Evolutionary conservation across 75 land plant species (phyloP).

Genomic region (Sequoia sempervirens): DNA sequence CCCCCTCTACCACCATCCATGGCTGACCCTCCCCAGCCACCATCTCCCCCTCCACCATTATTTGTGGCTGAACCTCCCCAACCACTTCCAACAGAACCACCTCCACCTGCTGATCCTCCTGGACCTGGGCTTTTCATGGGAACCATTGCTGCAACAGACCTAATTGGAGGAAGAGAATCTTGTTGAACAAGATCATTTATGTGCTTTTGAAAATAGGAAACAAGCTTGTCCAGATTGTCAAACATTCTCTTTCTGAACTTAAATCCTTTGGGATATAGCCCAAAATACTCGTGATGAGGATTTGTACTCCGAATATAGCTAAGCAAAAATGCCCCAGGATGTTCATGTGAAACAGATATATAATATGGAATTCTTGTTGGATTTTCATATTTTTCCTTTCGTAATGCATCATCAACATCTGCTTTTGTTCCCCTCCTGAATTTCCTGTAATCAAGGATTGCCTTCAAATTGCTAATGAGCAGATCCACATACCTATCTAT

Average conservation of each 20-base stretch:
- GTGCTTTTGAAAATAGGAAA: slow-evolving; percentile 76
- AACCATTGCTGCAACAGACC: slow-evolving; percentile 92
- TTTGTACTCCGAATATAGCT: slow-evolving; percentile 71
- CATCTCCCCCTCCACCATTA: slow-evolving; percentile 35
- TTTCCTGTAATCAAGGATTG: slow-evolving; percentile 80
- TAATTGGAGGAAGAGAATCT: slow-evolving; percentile 44
- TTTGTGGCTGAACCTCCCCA: slow-evolving; percentile 32
- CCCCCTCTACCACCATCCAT: no score
- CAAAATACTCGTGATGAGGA: slow-evolving; percentile 84
- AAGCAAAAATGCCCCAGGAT: slow-evolving; percentile 85
- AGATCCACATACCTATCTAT: slow-evolving; percentile 97
- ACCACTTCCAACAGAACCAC: slow-evolving; percentile 12
- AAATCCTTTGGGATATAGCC: slow-evolving; percentile 85
- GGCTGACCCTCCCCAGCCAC: slow-evolving; percentile 28
- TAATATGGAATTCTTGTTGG: slow-evolving; percentile 78
- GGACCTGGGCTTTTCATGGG: slow-evolving; percentile 72
- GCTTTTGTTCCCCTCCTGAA: slow-evolving; percentile 65
- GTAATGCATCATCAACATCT: slow-evolving; percentile 72
- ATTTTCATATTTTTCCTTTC: slow-evolving; percentile 59
- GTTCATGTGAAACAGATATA: slow-evolving; percentile 81
- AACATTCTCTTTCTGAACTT: slow-evolving; percentile 70
- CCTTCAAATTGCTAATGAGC: slow-evolving; percentile 64
- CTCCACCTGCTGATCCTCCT: slow-evolving; percentile 34
- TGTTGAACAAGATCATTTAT: slow-evolving; percentile 60
- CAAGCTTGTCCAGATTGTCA: slow-evolving; percentile 77